Conservation (phyloP, 805 yeast species). For the Metschnikowia picachoensis region DNA sequence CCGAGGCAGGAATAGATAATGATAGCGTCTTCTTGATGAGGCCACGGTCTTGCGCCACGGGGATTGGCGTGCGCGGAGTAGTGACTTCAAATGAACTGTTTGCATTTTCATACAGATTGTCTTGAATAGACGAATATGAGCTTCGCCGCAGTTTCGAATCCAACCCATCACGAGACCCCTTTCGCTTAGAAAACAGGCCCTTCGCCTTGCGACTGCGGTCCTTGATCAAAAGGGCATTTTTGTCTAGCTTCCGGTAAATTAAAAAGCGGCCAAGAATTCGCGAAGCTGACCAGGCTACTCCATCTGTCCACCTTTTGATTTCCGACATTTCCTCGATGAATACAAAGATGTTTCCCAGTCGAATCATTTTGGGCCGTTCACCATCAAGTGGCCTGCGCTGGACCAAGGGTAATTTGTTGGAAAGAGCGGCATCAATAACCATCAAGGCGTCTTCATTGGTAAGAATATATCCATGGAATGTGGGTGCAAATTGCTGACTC, state of each 20-base stretch:
- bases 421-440: slow-evolving; percentile 74
- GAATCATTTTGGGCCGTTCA: slow-evolving; percentile 63
- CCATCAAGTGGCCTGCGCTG: slow-evolving; percentile 79
- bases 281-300: slow-evolving; percentile 91
- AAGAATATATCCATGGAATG: slow-evolving; percentile 62
- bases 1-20: slow-evolving; percentile 42
- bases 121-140: not conserved
- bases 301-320: slow-evolving; percentile 94
- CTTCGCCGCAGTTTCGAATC: no score
- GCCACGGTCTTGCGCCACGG: slow-evolving; percentile 37
- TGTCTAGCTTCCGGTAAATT: slow-evolving; percentile 66
- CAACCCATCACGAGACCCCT: not conserved
- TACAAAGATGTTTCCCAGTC: slow-evolving; percentile 78
- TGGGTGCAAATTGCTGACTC: slow-evolving; percentile 5
- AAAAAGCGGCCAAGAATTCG: slow-evolving; percentile 82
- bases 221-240: slow-evolving; percentile 36
- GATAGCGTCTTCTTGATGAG: slow-evolving; percentile 80
- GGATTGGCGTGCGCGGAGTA: not conserved
- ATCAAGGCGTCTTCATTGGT: slow-evolving; percentile 80
- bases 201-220: slow-evolving; percentile 42
- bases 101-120: not conserved
- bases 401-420: slow-evolving; percentile 56
- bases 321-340: slow-evolving; percentile 80
- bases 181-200: slow-evolving; percentile 13
- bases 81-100: not conserved